Base-by-base conservation (phyloP, 2,329 filamentous ascomycete genomes). In the Aspergillus candidus region DNA sequence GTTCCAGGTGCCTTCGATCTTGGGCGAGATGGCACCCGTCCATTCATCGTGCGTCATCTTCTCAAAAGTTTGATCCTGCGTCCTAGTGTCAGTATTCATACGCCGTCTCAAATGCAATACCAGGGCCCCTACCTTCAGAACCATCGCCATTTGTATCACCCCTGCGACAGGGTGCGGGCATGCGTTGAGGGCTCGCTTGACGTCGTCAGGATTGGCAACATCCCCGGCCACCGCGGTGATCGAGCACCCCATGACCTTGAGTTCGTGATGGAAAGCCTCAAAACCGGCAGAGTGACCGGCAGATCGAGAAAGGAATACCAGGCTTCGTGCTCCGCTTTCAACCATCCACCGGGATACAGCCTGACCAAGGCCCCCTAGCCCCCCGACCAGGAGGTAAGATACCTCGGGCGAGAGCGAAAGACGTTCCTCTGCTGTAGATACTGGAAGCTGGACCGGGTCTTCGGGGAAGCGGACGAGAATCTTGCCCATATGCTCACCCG, bases 61-160 rank as follows among this genome's bases (percentile, higher is more conserved):
- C 10, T 17, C 14, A 18, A 43, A 14, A 5, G 22, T 27, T 27
- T 27, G 22, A 10, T 27, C 22, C 22, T 27, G 22, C 6, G 7
- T 8, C 22, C 1, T 27, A 27, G 7, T 7, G 22, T 27, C 7
- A 27, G 22, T 27, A 27, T 27, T 10, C 2, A 27, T 5, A 27
- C 3, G 3, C 8, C 22, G 3, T 27, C 22, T 27, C 22, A 10
- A 10, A 2, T 3, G 22, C 2, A 2, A 27, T 27, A 27, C 22
- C 2, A 27, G 3, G 38, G n/a, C 33, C 13, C 44, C 11, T 43
- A 51, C 47, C 15, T 33, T 38, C 7, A 54, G 43, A 0, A 54
- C 49, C 48, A 56, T 52, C 1, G 57, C 40, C 11, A 49, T 47
- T 8, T 62, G 57, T 11, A 61, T 41, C 5, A 59, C 41, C 1